phyloP scores from a whole-genome alignment of 2,329 filamentous ascomycete species.

The Fusarium concolor region DNA sequence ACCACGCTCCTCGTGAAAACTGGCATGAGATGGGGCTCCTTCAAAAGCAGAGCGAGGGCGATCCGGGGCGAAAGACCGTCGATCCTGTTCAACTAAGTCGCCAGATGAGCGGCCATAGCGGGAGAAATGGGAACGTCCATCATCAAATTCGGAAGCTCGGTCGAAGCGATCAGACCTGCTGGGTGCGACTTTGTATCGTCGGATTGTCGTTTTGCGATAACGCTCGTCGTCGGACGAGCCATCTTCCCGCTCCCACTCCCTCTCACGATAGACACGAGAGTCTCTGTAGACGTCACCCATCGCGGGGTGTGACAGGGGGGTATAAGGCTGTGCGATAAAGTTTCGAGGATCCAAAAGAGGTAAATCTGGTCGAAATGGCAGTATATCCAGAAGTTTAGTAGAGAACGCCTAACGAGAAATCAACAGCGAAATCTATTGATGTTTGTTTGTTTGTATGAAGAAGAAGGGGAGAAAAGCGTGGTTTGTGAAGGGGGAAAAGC shows the following conservation, averaged over 20 bases:
- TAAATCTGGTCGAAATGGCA: not conserved
- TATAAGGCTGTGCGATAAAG: constrained; percentile 23
- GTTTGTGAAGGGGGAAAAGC: constrained; percentile 32
- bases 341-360: constrained; percentile 16
- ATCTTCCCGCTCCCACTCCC: constrained; percentile 49
- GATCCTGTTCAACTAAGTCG: constrained; percentile 58
- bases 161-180: constrained; percentile 56
- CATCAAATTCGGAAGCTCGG: constrained; percentile 57
- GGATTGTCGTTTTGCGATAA: constrained; percentile 61
- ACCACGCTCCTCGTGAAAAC: constrained; percentile 61
- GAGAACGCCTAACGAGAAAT: constrained; percentile 36
- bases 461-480: constrained; percentile 20
- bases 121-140: constrained; percentile 60
- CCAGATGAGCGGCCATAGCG: constrained; percentile 54
- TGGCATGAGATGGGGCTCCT: constrained; percentile 53
- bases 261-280: constrained; percentile 52
- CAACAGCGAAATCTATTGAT: constrained; percentile 33
- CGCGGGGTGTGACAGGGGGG: constrained; percentile 42
- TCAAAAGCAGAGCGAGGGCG: constrained; percentile 65
- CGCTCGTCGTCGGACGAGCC: constrained; percentile 58
- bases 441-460: constrained; percentile 31
- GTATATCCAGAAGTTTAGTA: constrained; percentile 10
- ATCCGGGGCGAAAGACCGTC: constrained; percentile 59
- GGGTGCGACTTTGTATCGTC: constrained; percentile 64
- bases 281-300: constrained; percentile 52